These are phyloP conservation scores for Xylariaceae sp. DNA, from an alignment of 2,329 filamentous ascomycete genomes.

Conservation along the genomic window DNA sequence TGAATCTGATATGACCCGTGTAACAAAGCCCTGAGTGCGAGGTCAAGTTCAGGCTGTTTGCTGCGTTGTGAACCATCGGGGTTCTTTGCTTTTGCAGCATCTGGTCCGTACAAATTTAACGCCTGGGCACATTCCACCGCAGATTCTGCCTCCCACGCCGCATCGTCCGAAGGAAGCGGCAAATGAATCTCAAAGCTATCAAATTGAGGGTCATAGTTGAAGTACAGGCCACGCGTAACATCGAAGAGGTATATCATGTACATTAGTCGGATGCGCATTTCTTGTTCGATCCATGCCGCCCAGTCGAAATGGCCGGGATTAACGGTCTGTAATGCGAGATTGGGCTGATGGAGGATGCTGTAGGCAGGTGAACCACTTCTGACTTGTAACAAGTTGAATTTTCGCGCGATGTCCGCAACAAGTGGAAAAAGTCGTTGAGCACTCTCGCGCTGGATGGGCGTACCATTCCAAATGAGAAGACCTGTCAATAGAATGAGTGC, in stretches of 20 bases:
- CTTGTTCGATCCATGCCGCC: slow-evolving; percentile 70
- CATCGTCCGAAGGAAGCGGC: slow-evolving; percentile 73
- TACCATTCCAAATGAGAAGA: slow-evolving; percentile 72
- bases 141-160: slow-evolving; percentile 69
- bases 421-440: slow-evolving; percentile 62
- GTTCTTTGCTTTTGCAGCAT: slow-evolving; percentile 59
- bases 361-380: slow-evolving; percentile 51
- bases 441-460: slow-evolving; percentile 63
- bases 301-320: slow-evolving; percentile 63
- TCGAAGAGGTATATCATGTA: slow-evolving; percentile 68
- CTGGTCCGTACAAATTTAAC: slow-evolving; percentile 63
- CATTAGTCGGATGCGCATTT: slow-evolving; percentile 67
- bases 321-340: slow-evolving; percentile 49
- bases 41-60: slow-evolving; percentile 66
- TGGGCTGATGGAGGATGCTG: slow-evolving; percentile 64
- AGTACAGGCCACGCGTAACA: slow-evolving; percentile 68
- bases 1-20: slow-evolving; percentile 62
- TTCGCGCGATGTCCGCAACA: slow-evolving; percentile 60
- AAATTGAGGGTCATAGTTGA: slow-evolving; percentile 67
- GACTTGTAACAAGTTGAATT: slow-evolving; percentile 58
- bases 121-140: slow-evolving; percentile 64
- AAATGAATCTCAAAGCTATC: slow-evolving; percentile 66
- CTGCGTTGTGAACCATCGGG: slow-evolving; percentile 63
- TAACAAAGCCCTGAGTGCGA: slow-evolving; percentile 63
- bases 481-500: slow-evolving; percentile 64